A percentile compares a stretch with the other conserved stretches of the same genome.
Conservation (phyloP, 1,139 yeast genomes). For the Diutina pseudorugosa region DNA sequence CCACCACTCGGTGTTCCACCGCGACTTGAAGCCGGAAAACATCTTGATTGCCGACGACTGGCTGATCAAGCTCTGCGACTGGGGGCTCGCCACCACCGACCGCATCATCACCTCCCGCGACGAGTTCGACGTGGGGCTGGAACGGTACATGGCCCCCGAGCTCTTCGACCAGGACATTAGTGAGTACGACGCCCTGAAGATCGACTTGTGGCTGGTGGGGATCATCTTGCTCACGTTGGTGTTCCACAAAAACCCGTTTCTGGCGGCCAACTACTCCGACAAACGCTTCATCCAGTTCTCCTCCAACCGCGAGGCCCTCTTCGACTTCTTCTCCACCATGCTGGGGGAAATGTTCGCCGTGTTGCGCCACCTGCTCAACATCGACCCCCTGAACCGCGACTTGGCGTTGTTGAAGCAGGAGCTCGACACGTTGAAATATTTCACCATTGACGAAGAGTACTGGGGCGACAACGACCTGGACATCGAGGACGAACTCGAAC, state of each 20-base stretch:
- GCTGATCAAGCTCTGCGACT: slow-evolving; percentile 76
- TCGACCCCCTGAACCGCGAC: slow-evolving; percentile 82
- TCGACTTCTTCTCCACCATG: slow-evolving; percentile 87
- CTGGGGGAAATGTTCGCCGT: slow-evolving; percentile 78
- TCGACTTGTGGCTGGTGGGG: slow-evolving; percentile 91
- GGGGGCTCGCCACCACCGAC: slow-evolving; percentile 80
- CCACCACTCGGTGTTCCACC: slow-evolving; percentile 58
- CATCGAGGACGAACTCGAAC: slow-evolving; percentile 24
- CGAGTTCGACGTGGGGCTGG: slow-evolving; percentile 90
- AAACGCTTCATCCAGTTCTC: slow-evolving; percentile 82
- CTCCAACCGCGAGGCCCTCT: slow-evolving; percentile 75
- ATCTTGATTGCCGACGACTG: slow-evolving; percentile 69
- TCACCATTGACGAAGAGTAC: slow-evolving; percentile 78
- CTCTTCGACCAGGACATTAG: slow-evolving; percentile 50
- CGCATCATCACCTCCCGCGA: slow-evolving; percentile 33
- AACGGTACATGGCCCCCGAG: slow-evolving; percentile 97
- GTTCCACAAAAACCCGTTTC: slow-evolving; percentile 85
- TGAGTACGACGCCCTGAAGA: slow-evolving; percentile 72
- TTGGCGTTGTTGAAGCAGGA: slow-evolving; percentile 48
- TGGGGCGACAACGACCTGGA: slow-evolving; percentile 27
- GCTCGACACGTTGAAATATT: slow-evolving; percentile 44
- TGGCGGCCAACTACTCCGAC: slow-evolving; percentile 73
- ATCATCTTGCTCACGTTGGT: slow-evolving; percentile 75
- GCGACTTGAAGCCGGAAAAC: slow-evolving; percentile 88
- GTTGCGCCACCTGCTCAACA: slow-evolving; percentile 62